phyloP scores from a whole-genome alignment of 371 early-diverging fungal genomes.

The Mucor saturninus region DNA sequence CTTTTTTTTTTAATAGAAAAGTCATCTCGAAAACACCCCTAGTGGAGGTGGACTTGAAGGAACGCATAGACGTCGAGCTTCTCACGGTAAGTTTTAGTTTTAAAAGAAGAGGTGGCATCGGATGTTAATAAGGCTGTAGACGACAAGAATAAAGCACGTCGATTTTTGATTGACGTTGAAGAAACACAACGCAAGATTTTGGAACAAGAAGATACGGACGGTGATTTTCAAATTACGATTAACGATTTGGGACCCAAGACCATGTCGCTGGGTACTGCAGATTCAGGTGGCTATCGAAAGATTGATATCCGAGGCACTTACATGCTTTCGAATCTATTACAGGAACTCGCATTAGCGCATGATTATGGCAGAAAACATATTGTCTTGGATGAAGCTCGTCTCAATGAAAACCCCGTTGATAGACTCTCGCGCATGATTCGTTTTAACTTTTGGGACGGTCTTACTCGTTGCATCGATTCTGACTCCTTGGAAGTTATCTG shows the following conservation, averaged over 20 bases:
- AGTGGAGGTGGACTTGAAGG: constrained; percentile 17
- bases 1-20: constrained; percentile 17
- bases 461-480: constrained; percentile 93
- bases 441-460: constrained; percentile 92
- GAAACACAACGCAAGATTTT: constrained; percentile 80
- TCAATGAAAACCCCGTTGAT: constrained; percentile 94
- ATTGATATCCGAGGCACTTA: constrained; percentile 95
- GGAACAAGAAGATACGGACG: constrained; percentile 95
- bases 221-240: constrained; percentile 93
- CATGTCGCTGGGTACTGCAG: constrained; percentile 86
- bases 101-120: background rate
- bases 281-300: constrained; percentile 84
- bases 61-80: constrained; percentile 46
- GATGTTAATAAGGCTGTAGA: constrained; percentile 47
- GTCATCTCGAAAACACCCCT: constrained; percentile 6
- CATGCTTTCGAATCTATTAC: constrained; percentile 90
- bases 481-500: constrained; percentile 89
- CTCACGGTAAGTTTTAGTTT: constrained; percentile 42
- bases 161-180: constrained; percentile 87
- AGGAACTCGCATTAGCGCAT: constrained; percentile 91
- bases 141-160: constrained; percentile 74
- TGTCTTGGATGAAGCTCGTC: constrained; percentile 83
- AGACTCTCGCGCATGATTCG: constrained; percentile 90
- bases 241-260: constrained; percentile 92
- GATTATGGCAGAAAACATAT: constrained; percentile 88